Conservation (phyloP, 768 basidiomycete species). For the Mycena epipterygia region DNA sequence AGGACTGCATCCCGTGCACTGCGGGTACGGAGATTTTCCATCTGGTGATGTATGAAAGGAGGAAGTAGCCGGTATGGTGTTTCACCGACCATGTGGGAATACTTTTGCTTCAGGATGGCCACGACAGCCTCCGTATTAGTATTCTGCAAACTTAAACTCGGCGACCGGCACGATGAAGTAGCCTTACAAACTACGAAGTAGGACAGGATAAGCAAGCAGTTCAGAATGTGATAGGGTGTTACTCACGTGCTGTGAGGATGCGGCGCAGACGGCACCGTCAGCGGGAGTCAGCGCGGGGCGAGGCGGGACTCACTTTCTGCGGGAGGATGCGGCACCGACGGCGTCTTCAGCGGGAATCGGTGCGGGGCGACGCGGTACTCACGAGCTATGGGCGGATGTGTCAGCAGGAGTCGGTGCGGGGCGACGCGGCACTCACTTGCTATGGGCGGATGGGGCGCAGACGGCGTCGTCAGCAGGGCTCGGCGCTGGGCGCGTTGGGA, state of each 20-base stretch:
- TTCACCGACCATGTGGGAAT: constrained; percentile 6
- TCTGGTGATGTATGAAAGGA: constrained; percentile 6
- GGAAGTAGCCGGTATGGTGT: neutral
- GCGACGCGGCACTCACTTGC: no score
- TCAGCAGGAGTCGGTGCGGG: no score
- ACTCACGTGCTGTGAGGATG: neutral
- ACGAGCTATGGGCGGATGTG: no score
- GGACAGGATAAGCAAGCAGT: neutral
- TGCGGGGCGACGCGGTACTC: no score
- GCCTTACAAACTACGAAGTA: constrained; percentile 12
- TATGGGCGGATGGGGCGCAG: no score
- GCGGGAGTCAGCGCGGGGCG: neutral
- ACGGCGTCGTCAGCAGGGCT: no score
- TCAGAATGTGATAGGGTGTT: neutral
- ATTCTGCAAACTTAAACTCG: neutral
- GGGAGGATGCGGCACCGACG: no score
- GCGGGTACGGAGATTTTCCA: constrained; percentile 4
- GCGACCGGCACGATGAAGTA: constrained; percentile 3
- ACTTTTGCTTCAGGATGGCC: constrained; percentile 5
- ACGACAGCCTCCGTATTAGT: neutral
- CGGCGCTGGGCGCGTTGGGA: no score
- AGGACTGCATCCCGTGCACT: neutral
- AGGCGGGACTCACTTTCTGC: no score
- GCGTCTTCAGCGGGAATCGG: no score
- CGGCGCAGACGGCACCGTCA: neutral